Percentiles rank a stretch among this genome's conserved stretches.
Conservation (phyloP, 768 basidiomycete genomes). For the Mycena venus region DNA sequence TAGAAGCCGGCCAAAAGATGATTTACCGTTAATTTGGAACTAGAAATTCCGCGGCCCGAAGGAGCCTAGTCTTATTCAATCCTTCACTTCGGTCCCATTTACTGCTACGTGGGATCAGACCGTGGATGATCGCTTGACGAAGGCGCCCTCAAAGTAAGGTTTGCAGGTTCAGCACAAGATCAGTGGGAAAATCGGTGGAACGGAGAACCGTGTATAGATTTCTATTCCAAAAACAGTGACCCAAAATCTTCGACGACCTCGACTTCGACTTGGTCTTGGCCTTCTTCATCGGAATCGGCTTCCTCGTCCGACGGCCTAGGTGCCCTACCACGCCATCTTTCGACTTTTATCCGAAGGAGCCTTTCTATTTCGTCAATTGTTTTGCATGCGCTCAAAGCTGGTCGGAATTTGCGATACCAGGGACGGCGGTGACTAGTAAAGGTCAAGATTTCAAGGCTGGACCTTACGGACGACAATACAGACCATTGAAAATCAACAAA, state of each 20-base stretch:
- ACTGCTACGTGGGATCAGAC: background rate
- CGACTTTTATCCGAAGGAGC: constrained; percentile 48
- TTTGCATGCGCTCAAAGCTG: constrained; percentile 55
- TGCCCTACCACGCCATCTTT: constrained; percentile 61
- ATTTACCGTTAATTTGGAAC: too few relatives aligned
- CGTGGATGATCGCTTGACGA: too few relatives aligned
- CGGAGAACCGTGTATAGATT: background rate
- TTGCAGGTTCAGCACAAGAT: too few relatives aligned
- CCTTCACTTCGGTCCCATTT: background rate
- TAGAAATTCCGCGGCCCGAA: too few relatives aligned
- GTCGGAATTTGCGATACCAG: constrained; percentile 71
- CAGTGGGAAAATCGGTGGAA: background rate
- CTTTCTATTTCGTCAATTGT: constrained; percentile 59
- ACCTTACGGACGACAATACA: constrained; percentile 19
- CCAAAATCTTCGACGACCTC: constrained; percentile 23
- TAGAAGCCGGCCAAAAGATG: too few relatives aligned
- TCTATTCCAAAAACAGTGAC: constrained; percentile 28
- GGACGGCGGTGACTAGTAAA: constrained; percentile 58
- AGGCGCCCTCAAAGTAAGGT: too few relatives aligned
- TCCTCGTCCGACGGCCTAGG: constrained; percentile 42
- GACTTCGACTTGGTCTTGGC: background rate
- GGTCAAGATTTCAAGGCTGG: constrained; percentile 2
- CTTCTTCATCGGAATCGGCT: constrained; percentile 29
- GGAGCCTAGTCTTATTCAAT: too few relatives aligned
- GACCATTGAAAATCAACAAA: constrained; percentile 80